Evolutionary conservation across 257 asterid genomes (phyloP).

Genomic region (Nemophila menziesii): DNA sequence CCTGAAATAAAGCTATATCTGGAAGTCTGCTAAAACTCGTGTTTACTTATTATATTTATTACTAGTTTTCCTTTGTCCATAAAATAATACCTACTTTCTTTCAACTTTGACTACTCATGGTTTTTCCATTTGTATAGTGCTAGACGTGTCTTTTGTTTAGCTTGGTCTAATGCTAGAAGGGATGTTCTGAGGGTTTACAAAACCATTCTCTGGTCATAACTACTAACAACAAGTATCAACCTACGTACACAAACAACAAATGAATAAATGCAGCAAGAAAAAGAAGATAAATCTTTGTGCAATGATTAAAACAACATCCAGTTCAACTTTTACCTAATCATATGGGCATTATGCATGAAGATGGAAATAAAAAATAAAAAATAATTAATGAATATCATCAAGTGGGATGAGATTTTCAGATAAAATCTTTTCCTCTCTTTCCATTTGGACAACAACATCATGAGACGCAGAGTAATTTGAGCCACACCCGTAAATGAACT

Average conservation of each 20-base stretch:
- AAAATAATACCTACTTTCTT: too few species aligned
- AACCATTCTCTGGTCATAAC: not conserved
- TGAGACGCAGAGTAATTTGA: not conserved
- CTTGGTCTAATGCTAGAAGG: not conserved
- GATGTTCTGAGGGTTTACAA: not conserved
- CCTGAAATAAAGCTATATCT: too few species aligned
- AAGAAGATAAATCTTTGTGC: not conserved
- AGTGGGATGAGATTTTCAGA: not conserved
- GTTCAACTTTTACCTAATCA: not conserved
- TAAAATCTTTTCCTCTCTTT: not conserved
- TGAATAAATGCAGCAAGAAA: not conserved
- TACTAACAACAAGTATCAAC: not conserved
- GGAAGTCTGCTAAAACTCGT: too few species aligned
- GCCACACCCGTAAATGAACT: not conserved
- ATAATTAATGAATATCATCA: not conserved
- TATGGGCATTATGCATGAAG: not conserved
- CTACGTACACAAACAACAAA: not conserved
- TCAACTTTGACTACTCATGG: too few species aligned
- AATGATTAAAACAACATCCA: not conserved
- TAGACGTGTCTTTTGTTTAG: too few species aligned
- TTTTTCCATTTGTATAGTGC: too few species aligned
- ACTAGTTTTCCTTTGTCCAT: too few species aligned
- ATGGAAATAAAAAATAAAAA: too few species aligned
- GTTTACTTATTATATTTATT: too few species aligned
- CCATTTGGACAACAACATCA: not conserved